A percentile compares a stretch with the other conserved stretches of the same genome.
phyloP scores from a whole-genome alignment of 1,284 basidiomycete species.

The Amylostereum areolatum region DNA sequence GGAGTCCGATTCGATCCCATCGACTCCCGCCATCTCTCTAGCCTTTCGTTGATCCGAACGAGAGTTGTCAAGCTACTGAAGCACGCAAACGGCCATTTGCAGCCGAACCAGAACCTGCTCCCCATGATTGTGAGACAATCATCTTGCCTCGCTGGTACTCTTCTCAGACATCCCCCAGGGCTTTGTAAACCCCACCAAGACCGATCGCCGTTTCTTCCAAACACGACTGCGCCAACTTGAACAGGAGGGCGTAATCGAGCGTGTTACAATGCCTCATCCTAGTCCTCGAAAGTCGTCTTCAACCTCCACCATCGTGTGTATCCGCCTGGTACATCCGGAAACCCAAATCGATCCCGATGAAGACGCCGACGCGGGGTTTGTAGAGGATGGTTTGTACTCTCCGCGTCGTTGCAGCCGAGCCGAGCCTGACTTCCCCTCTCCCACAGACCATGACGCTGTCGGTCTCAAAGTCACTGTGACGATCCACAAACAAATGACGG shows the following conservation, averaged over 20 bases:
- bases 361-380: constrained; percentile 8
- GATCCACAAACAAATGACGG: constrained; percentile 70
- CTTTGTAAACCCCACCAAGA: constrained; percentile 63
- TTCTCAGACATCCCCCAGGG: constrained; percentile 43
- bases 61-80: constrained; percentile 65
- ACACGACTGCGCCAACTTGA: constrained; percentile 65
- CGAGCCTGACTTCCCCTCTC: neutral
- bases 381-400: constrained; percentile 3
- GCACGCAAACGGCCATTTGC: constrained; percentile 58
- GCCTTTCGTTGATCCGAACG: constrained; percentile 58
- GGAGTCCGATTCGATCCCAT: constrained; percentile 60
- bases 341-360: neutral
- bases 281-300: constrained; percentile 28
- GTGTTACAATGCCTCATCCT: constrained; percentile 56
- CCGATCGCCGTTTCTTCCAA: constrained; percentile 73
- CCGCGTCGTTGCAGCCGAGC: neutral
- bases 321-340: constrained; percentile 1
- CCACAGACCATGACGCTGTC: constrained; percentile 13
- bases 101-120: constrained; percentile 65
- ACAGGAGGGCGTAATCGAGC: constrained; percentile 65
- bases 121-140: constrained; percentile 52
- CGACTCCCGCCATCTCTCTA: constrained; percentile 69
- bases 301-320: neutral
- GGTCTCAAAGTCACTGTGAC: constrained; percentile 55
- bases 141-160: neutral